Evolutionary conservation across 176 grass and related monocot genomes (phyloP).

Genomic region (Puccinellia tenuiflora): DNA sequence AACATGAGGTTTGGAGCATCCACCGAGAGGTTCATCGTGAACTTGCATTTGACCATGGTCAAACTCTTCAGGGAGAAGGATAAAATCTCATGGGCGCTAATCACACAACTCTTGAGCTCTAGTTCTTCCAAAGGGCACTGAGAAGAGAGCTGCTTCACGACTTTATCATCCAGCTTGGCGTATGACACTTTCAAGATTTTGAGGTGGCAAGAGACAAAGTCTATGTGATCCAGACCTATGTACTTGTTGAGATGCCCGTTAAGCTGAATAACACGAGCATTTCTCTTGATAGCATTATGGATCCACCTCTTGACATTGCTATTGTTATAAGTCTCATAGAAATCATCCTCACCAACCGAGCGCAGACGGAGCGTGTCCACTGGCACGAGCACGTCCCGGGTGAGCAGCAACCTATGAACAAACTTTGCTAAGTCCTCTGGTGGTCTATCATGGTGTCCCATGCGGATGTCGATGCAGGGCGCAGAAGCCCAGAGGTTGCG

Average conservation of each 20-base stretch:
- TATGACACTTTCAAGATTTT: slow-evolving; percentile 4
- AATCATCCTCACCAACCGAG: neutral
- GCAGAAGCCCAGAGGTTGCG: neutral
- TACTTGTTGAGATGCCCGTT: neutral
- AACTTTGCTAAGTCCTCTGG: neutral
- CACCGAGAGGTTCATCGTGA: slow-evolving; percentile 5
- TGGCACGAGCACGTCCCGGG: neutral
- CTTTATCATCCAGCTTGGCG: neutral
- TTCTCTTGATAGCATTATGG: neutral
- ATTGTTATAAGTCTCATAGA: neutral
- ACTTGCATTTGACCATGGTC: slow-evolving; percentile 6
- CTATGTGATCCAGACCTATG: neutral
- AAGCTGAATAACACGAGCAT: slow-evolving; percentile 1
- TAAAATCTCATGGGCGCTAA: neutral
- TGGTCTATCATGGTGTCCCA: neutral
- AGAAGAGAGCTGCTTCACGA: neutral
- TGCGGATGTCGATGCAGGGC: neutral
- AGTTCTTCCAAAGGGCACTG: slow-evolving; percentile 12
- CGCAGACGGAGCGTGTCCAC: too few relatives aligned
- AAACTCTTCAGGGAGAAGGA: neutral
- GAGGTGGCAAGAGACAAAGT: neutral
- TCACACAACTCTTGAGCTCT: neutral
- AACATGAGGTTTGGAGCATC: slow-evolving; percentile 1
- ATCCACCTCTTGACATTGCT: neutral
- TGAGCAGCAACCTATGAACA: neutral